Percentiles rank a stretch among this genome's conserved stretches.
These are phyloP conservation scores for Calocybe gangraenosa DNA, from an alignment of 768 basidiomycete genomes.

Conservation along the genomic window DNA sequence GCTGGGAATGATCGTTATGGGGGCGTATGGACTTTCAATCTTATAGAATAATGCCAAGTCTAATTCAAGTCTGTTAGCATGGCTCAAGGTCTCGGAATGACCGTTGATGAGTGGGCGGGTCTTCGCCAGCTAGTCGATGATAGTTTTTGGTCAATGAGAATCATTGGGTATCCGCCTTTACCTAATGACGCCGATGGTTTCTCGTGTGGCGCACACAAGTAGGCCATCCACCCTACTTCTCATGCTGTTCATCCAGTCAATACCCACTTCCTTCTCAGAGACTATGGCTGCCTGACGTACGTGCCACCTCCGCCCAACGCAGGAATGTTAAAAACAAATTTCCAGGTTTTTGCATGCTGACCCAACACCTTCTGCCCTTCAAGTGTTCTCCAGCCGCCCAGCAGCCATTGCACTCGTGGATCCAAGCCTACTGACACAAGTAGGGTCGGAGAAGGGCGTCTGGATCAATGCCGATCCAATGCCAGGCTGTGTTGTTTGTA, in stretches of 20 bases:
- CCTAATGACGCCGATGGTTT: conserved; percentile 76
- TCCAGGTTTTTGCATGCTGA: conserved; percentile 82
- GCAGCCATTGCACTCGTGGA: conserved; percentile 25
- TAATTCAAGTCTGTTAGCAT: conserved; percentile 44
- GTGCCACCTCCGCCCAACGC: conserved; percentile 14
- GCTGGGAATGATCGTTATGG: conserved; percentile 79
- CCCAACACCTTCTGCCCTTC: conserved; percentile 72
- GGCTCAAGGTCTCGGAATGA: conserved; percentile 77
- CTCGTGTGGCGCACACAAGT: conserved; percentile 92
- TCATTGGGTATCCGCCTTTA: conserved; percentile 88
- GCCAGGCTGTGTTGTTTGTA: conserved; percentile 81
- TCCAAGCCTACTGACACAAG: conserved; percentile 42
- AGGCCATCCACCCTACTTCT: neutral
- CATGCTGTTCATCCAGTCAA: neutral
- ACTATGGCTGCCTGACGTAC: conserved; percentile 90
- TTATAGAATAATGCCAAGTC: neutral
- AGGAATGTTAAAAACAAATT: no score
- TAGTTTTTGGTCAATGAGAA: conserved; percentile 87
- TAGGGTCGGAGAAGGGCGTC: conserved; percentile 51
- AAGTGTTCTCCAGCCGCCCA: conserved; percentile 64
- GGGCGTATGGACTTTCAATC: conserved; percentile 55
- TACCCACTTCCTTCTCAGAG: conserved; percentile 35
- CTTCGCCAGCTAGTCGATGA: conserved; percentile 72
- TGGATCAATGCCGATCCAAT: conserved; percentile 89
- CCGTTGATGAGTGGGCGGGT: conserved; percentile 60